Evolutionary conservation across 2,329 filamentous ascomycete species (phyloP).

Genomic region (Fusarium sp.): DNA sequence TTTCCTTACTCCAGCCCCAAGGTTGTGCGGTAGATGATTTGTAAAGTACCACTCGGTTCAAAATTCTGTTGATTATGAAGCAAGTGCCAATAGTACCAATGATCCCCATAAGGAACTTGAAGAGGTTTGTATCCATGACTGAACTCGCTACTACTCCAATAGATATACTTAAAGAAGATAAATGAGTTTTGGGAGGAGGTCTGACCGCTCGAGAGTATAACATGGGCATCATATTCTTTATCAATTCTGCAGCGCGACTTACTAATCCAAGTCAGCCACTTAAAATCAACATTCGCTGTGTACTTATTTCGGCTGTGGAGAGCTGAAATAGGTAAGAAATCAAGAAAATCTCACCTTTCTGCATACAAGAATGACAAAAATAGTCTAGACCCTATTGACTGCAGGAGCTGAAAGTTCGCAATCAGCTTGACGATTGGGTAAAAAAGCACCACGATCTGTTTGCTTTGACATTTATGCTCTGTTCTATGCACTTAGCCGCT

Average conservation of each 20-base stretch:
- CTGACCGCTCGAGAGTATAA: background rate
- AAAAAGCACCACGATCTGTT: background rate
- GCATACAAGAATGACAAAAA: background rate
- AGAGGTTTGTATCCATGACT: background rate
- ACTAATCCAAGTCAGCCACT: background rate
- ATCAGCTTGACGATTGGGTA: background rate
- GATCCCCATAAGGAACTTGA: background rate
- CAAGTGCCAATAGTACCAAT: background rate
- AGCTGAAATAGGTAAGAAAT: background rate
- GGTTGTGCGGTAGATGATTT: background rate
- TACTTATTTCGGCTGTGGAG: rapidly evolving
- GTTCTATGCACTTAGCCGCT: rapidly evolving
- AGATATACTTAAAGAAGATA: rapidly evolving
- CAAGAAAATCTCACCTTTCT: background rate
- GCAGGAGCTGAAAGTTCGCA: background rate
- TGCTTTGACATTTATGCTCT: background rate
- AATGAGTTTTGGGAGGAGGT: background rate
- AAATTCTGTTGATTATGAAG: background rate
- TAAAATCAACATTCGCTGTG: too few species aligned
- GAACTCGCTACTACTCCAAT: rapidly evolving
- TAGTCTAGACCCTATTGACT: background rate
- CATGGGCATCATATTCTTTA: background rate
- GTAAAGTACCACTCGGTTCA: background rate
- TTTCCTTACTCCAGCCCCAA: background rate
- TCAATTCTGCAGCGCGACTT: background rate